A percentile compares a stretch with the other conserved stretches of the same genome.
Evolutionary conservation across 192 early-diverging fungal genomes (phyloP).

Genomic region (Jimgerdemannia lactiflua): DNA sequence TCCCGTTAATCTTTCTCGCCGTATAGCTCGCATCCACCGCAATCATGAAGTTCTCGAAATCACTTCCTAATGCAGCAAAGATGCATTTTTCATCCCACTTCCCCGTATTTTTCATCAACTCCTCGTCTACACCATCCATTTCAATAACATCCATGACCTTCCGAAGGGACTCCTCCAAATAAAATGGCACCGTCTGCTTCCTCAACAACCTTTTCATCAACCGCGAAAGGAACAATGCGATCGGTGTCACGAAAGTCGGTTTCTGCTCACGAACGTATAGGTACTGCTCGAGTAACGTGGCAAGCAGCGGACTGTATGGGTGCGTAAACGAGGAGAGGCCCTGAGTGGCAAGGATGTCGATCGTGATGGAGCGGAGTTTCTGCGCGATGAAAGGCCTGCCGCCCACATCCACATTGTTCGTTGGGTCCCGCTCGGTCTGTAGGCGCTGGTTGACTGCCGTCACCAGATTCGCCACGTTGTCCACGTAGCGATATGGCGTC

Average conservation of each 20-base stretch:
- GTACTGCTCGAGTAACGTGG: conserved; percentile 42
- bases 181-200: conserved; percentile 36
- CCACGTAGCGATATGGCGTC: conserved; percentile 60
- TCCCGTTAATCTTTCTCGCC: not conserved
- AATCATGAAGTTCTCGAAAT: not conserved
- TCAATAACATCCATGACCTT: conserved; percentile 9
- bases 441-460: conserved; percentile 18
- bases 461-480: conserved; percentile 44
- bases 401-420: conserved; percentile 1
- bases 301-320: conserved; percentile 50
- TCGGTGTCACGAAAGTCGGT: not conserved
- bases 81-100: not conserved
- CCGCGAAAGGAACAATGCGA: conserved; percentile 29
- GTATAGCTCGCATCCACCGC: not conserved
- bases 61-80: not conserved
- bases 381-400: not conserved
- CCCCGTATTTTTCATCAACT: not conserved
- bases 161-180: conserved; percentile 21
- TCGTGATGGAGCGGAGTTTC: not conserved
- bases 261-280: conserved; percentile 28
- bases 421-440: conserved; percentile 6
- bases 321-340: conserved; percentile 7
- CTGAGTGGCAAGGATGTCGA: not conserved
- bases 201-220: conserved; percentile 26
- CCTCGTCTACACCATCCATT: not conserved